Evolutionary conservation across 148 eudicot genomes (phyloP), one percentile per base, ranked within the genome.

Genomic region (Spergularia marina): DNA sequence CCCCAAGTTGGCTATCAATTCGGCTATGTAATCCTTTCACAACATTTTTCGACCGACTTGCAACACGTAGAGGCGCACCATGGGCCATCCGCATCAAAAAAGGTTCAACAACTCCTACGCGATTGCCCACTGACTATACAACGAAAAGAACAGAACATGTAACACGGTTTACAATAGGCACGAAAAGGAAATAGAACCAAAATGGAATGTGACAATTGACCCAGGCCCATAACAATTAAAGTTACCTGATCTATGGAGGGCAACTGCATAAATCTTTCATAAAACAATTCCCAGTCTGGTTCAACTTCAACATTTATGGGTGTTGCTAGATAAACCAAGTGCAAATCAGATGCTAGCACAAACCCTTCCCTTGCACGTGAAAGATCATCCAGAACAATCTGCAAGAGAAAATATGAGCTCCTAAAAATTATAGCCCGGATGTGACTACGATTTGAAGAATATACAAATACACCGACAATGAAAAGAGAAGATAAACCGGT

Each of bases 41-140:
- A 21, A 53, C 84, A 78, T 80, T 86, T 79, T 83, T 86, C 65
- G 88, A 81, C 80, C 82, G 87, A 78, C 78, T 85, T 70, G 86
- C 81, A 58, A 81, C 63, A 66, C 89, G 87, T 71, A 88, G 54
- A 68, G 96, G 93, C 51, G 89, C 98, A 69, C 94, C 94, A 77
- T 95, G 99, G 20, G 99, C 99, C 97, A 95, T 92, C 56, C 92
- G 94, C 99, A 95, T 95, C 75, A 95, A 74, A 84, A 95, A 95
- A 65, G 96, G 94, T 82, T 95, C 99, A 58, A 81, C 73, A 30
- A 95, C 99, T 82, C 99, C 99, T 83, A 95, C 96, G 77, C 94
- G 94, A 75, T 92, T 95, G 54, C 97, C 99, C 79, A 95, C 99
- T 21, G 99, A 90, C 99, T 95, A 77, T 86, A 89, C 41, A 44